Percentiles rank a stretch among this genome's conserved stretches.
phyloP scores from a whole-genome alignment of 768 basidiomycete species.

The Lyophyllum semitale region DNA sequence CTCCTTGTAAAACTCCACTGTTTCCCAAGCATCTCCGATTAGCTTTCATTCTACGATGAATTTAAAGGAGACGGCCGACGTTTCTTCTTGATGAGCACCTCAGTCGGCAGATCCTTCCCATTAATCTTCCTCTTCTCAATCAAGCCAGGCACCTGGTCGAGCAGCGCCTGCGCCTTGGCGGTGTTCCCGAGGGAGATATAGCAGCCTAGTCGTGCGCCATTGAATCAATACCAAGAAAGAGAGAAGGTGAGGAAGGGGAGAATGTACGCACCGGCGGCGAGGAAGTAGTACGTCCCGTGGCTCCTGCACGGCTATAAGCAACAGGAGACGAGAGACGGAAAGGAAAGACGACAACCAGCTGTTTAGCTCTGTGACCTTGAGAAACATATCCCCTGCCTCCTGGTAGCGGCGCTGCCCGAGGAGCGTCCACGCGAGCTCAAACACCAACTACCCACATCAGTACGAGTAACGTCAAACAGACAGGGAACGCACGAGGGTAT shows the following conservation, averaged over 20 bases:
- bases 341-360: constrained; percentile 49
- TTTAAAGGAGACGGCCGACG: constrained; percentile 37
- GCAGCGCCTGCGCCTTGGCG: constrained; percentile 58
- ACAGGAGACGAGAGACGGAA: neutral
- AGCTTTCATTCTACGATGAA: neutral
- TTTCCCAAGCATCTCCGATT: neutral
- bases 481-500: constrained; percentile 55
- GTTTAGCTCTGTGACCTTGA: constrained; percentile 66
- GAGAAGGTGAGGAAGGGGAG: neutral
- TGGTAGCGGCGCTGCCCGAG: constrained; percentile 63
- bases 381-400: constrained; percentile 68
- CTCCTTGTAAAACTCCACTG: constrained; percentile 75
- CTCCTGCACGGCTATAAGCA: constrained; percentile 45
- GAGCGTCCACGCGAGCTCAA: constrained; percentile 79
- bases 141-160: constrained; percentile 62
- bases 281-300: constrained; percentile 77
- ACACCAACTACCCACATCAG: constrained; percentile 50
- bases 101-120: constrained; percentile 73
- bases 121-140: constrained; percentile 62
- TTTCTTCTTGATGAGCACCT: constrained; percentile 78
- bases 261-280: constrained; percentile 56
- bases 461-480: neutral
- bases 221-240: neutral
- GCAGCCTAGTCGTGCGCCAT: constrained; percentile 48
- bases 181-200: constrained; percentile 56